phyloP scores from a whole-genome alignment of 495 filamentous ascomycete genomes.

The Hypoxylon rickii region DNA sequence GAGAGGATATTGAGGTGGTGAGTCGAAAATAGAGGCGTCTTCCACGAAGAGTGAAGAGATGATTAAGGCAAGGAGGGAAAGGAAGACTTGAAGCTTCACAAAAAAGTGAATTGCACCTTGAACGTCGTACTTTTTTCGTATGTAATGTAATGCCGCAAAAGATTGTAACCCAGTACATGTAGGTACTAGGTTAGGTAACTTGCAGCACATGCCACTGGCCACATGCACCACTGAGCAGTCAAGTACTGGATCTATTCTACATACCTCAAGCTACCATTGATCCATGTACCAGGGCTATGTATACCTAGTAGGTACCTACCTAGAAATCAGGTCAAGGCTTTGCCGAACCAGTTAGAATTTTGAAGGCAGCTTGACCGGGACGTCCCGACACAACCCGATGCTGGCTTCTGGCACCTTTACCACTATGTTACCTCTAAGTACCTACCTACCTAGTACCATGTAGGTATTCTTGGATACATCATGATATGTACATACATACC shows the following conservation, averaged over 20 bases:
- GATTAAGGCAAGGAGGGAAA: constrained; percentile 9
- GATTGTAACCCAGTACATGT: neutral
- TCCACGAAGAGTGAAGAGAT: constrained; percentile 1
- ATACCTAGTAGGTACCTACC: neutral
- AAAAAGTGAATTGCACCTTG: constrained; percentile 12
- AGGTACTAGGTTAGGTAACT: too few species aligned
- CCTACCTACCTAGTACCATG: too few species aligned
- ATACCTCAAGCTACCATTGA: too few species aligned
- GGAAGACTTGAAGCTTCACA: constrained; percentile 23
- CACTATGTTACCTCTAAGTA: too few species aligned
- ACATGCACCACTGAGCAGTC: constrained; percentile 14
- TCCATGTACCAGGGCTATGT: too few species aligned
- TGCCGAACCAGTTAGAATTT: too few species aligned
- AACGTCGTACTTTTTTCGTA: neutral
- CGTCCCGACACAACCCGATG: neutral
- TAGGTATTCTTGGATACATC: too few species aligned
- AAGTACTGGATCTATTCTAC: too few species aligned
- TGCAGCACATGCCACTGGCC: constrained; percentile 30
- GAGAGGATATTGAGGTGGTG: constrained; percentile 2
- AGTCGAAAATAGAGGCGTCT: neutral
- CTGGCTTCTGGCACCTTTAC: too few species aligned
- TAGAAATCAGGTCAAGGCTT: too few species aligned
- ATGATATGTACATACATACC: too few species aligned
- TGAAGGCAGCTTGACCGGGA: too few species aligned
- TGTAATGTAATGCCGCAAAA: constrained; percentile 31